These are phyloP conservation scores for Spergularia azorica DNA, from an alignment of 179 eudicot species.

Conservation along the genomic window DNA sequence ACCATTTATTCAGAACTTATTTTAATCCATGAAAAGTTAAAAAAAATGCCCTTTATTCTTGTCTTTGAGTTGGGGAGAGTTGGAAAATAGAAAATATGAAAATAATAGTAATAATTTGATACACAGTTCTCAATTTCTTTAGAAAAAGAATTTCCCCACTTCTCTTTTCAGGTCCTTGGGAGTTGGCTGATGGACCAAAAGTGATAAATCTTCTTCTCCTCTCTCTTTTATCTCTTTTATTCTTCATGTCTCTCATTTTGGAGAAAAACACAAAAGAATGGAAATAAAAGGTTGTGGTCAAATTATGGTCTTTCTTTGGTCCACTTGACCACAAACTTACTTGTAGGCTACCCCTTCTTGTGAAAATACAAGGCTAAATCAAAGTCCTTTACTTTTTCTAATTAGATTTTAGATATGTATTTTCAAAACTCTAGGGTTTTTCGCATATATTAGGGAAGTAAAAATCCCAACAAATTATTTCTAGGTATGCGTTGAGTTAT, in stretches of 20 bases:
- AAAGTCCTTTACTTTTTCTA: too few species aligned
- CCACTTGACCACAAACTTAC: constrained; percentile 14
- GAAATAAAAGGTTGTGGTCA: neutral
- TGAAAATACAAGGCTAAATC: too few species aligned
- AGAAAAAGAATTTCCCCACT: constrained; percentile 47
- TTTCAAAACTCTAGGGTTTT: too few species aligned
- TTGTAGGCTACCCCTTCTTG: too few species aligned
- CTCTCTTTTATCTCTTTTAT: neutral
- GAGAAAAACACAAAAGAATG: neutral
- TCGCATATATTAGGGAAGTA: too few species aligned
- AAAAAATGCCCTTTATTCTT: neutral
- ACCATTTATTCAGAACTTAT: too few species aligned
- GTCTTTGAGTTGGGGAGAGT: constrained; percentile 20
- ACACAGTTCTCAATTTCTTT: constrained; percentile 41
- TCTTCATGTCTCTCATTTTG: constrained; percentile 7
- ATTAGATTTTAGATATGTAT: too few species aligned
- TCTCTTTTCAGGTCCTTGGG: constrained; percentile 36
- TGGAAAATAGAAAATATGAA: neutral
- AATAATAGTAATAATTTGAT: constrained; percentile 15
- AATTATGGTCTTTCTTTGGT: neutral
- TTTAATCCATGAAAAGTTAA: too few species aligned
- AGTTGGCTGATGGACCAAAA: constrained; percentile 23
- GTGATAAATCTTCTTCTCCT: neutral
- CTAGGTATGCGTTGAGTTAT: too few species aligned
- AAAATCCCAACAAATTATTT: too few species aligned